Percentiles rank a stretch among this genome's conserved stretches.
Evolutionary conservation across 352 stramenopile species (phyloP).

Genomic region (Achlya hypogyna): DNA sequence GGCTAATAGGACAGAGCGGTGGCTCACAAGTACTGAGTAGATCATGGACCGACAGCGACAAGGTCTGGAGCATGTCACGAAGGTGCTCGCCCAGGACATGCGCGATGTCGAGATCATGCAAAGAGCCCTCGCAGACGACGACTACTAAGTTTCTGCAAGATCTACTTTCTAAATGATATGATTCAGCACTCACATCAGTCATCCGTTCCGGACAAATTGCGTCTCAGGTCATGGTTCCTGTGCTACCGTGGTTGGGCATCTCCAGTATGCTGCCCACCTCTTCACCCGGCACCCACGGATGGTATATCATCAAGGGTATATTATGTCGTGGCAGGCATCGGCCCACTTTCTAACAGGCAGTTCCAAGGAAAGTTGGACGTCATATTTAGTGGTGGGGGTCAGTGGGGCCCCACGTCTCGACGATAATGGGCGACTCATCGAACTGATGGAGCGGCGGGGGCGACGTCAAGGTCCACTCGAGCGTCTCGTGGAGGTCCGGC

Average conservation of each 20-base stretch:
- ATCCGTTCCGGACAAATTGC: no score
- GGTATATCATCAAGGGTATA: not conserved
- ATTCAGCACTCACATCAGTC: no score
- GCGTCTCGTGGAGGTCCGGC: slow-evolving; percentile 65
- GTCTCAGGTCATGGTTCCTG: no score
- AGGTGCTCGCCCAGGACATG: slow-evolving; percentile 74
- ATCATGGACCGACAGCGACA: slow-evolving; percentile 82
- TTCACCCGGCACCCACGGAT: no score
- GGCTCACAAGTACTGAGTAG: slow-evolving; percentile 22
- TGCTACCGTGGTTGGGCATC: no score
- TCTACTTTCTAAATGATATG: not conserved
- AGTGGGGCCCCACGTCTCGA: slow-evolving; percentile 80
- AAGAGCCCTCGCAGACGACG: slow-evolving; percentile 55
- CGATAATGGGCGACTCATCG: slow-evolving; percentile 77
- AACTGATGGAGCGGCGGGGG: slow-evolving; percentile 85
- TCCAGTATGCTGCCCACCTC: no score
- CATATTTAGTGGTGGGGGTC: slow-evolving; percentile 57
- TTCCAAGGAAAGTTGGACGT: not conserved
- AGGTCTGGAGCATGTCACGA: slow-evolving; percentile 72
- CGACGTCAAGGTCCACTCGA: slow-evolving; percentile 79
- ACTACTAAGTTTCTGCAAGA: not conserved
- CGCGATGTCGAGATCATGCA: slow-evolving; percentile 83
- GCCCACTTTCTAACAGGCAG: not conserved
- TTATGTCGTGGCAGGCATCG: not conserved
- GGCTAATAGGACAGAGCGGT: not conserved